phyloP scores from a whole-genome alignment of 768 basidiomycete species.

The Tulasnella sp. region DNA sequence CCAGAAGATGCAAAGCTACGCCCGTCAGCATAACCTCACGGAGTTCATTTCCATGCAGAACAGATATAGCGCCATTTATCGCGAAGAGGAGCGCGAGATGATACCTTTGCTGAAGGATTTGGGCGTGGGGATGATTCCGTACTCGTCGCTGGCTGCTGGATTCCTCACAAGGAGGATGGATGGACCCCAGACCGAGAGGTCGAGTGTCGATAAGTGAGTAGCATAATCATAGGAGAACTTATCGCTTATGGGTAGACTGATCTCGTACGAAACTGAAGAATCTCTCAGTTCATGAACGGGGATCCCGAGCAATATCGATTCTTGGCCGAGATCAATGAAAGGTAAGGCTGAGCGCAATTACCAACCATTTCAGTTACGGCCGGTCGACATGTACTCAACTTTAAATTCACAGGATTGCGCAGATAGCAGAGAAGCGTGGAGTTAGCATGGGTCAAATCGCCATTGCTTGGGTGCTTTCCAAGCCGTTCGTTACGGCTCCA shows the following conservation, averaged over 20 bases:
- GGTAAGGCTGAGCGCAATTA: too few relatives aligned
- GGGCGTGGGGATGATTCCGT: too few relatives aligned
- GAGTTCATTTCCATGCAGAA: slow-evolving; percentile 12
- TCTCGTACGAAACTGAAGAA: background rate
- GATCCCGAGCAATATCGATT: background rate
- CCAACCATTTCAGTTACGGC: too few relatives aligned
- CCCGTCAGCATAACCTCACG: background rate
- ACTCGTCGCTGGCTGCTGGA: too few relatives aligned
- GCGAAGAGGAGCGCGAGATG: too few relatives aligned
- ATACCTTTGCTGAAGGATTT: too few relatives aligned
- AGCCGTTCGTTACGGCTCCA: background rate
- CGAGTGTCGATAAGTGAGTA: background rate
- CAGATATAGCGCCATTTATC: background rate
- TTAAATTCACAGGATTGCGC: background rate
- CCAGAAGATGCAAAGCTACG: slow-evolving; percentile 22
- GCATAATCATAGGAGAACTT: background rate
- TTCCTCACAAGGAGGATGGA: background rate
- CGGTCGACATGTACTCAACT: too few relatives aligned
- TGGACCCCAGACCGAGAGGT: background rate
- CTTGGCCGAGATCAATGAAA: background rate
- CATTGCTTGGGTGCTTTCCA: slow-evolving; percentile 4
- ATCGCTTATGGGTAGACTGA: background rate
- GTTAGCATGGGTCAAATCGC: slow-evolving; percentile 1
- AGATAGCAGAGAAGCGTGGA: background rate
- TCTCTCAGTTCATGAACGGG: background rate